These are phyloP conservation scores for Sporothrix brunneoviolacea DNA, from an alignment of 2,329 filamentous ascomycete species.

Conservation along the genomic window DNA sequence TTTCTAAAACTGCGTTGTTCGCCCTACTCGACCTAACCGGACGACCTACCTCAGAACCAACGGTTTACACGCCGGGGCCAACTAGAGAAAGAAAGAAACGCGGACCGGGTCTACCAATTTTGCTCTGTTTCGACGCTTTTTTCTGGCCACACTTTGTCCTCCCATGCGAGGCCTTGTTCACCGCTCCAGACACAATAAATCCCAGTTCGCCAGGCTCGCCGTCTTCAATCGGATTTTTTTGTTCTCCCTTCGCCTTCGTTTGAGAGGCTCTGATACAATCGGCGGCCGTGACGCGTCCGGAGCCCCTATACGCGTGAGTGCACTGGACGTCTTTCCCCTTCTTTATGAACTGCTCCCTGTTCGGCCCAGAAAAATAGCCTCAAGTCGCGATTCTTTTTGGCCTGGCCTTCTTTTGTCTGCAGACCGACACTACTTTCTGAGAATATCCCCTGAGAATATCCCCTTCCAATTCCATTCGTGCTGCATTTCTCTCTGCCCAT, in stretches of 20 bases:
- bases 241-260: background rate
- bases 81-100: background rate
- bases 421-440: background rate
- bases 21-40: background rate
- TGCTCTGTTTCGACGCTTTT: background rate
- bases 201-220: background rate
- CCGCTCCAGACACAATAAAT: background rate
- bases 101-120: background rate
- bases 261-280: background rate
- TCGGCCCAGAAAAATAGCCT: background rate
- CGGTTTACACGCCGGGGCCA: background rate
- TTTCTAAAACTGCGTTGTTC: no score
- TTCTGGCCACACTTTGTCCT: background rate
- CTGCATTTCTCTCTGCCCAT: no score
- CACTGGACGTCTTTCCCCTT: background rate
- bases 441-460: background rate
- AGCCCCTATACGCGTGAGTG: constrained; percentile 6
- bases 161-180: background rate
- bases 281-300: background rate
- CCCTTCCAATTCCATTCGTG: no score
- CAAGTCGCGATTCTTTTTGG: background rate
- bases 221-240: background rate
- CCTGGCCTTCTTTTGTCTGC: background rate
- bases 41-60: background rate
- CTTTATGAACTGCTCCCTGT: background rate